These are phyloP conservation scores for Oryza meridionalis DNA, from an alignment of 176 grass and related monocot species.

Conservation along the genomic window DNA sequence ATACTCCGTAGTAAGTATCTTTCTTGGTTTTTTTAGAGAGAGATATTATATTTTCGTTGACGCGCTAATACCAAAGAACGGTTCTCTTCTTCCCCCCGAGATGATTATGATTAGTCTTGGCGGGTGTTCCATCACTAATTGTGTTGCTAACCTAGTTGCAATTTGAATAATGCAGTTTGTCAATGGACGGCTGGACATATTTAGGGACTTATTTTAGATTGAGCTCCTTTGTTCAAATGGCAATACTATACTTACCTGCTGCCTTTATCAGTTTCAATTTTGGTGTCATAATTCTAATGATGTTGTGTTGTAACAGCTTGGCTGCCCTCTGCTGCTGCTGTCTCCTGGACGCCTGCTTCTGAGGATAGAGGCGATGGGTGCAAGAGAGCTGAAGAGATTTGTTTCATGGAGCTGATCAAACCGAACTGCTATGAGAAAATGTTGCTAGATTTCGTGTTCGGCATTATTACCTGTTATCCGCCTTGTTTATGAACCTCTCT, in stretches of 20 bases:
- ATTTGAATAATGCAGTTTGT: slow-evolving; percentile 10
- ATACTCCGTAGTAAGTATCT: neutral
- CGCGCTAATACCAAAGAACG: slow-evolving; percentile 1
- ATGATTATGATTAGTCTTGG: neutral
- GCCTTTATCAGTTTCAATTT: neutral
- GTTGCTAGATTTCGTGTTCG: slow-evolving; percentile 5
- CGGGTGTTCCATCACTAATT: neutral
- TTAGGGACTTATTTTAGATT: neutral
- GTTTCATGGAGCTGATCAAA: neutral
- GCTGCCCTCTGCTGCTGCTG: slow-evolving; percentile 66
- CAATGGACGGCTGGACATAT: neutral
- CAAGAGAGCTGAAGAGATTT: neutral
- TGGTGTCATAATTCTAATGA: neutral
- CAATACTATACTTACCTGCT: neutral
- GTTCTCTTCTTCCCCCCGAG: neutral
- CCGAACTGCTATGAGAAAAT: neutral
- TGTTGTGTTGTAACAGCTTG: slow-evolving; percentile 42
- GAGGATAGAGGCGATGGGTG: neutral
- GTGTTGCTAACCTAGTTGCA: neutral
- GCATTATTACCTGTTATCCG: slow-evolving; percentile 2
- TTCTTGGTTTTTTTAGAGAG: neutral
- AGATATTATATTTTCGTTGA: slow-evolving; percentile 17
- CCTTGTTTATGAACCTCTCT: slow-evolving; percentile 6
- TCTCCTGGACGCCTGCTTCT: slow-evolving; percentile 65
- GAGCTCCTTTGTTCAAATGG: neutral